These are phyloP conservation scores for Papiliotrema fonsecae DNA, from an alignment of 1,284 basidiomycete species.

Conservation along the genomic window DNA sequence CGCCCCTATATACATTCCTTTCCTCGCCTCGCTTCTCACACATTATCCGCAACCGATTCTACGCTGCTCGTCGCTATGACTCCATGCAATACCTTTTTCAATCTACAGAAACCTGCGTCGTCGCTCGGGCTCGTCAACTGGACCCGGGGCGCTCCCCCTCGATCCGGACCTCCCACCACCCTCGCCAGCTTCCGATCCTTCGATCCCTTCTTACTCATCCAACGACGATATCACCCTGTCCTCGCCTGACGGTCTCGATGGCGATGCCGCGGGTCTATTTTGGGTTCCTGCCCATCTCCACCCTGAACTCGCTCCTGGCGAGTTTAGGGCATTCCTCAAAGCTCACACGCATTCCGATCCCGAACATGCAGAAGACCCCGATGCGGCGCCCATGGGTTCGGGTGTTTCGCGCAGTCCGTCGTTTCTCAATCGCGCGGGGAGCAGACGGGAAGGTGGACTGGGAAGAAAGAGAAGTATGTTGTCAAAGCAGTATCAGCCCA, in stretches of 20 bases:
- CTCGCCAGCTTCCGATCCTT: slow-evolving; percentile 19
- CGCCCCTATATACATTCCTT: too few species aligned
- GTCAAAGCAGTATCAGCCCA: slow-evolving; percentile 76
- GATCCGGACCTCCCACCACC: slow-evolving; percentile 75
- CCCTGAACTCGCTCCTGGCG: slow-evolving; percentile 92
- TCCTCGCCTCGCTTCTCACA: too few species aligned
- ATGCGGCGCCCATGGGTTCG: slow-evolving; percentile 27
- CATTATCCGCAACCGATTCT: too few species aligned
- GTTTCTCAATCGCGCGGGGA: slow-evolving; percentile 39
- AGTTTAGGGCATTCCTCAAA: slow-evolving; percentile 91
- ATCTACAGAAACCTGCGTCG: slow-evolving; percentile 62
- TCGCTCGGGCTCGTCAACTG: slow-evolving; percentile 65
- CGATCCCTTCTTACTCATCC: slow-evolving; percentile 27
- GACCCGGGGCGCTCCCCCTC: slow-evolving; percentile 70
- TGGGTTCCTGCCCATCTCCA: slow-evolving; percentile 97
- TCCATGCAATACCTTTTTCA: too few species aligned
- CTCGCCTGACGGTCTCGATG: slow-evolving; percentile 34
- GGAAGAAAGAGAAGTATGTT: slow-evolving; percentile 83
- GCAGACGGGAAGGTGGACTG: slow-evolving; percentile 53
- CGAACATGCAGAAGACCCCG: slow-evolving; percentile 50
- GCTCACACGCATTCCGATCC: slow-evolving; percentile 68
- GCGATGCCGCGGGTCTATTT: slow-evolving; percentile 58
- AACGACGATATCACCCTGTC: slow-evolving; percentile 43
- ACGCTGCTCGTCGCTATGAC: too few species aligned
- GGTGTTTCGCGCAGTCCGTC: slow-evolving; percentile 31